Evolutionary conservation across 768 basidiomycete species (phyloP).

Genomic region (Termitomyces sp.): DNA sequence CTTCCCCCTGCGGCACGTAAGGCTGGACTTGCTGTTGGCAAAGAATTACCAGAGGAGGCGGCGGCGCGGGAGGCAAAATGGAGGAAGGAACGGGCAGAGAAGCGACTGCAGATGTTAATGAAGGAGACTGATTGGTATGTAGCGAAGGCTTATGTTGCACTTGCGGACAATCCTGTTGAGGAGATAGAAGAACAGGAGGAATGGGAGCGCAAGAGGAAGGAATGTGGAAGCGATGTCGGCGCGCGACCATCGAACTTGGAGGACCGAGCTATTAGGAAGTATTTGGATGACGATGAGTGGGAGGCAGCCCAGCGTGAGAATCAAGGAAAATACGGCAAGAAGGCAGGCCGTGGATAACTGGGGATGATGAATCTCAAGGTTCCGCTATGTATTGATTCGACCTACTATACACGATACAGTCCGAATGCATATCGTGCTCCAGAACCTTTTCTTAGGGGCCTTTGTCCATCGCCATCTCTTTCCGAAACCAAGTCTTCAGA

Average conservation of each 20-base stretch:
- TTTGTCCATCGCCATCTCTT: slow-evolving; percentile 30
- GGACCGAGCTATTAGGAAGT: slow-evolving; percentile 47
- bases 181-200: slow-evolving; percentile 23
- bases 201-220: slow-evolving; percentile 20
- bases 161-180: slow-evolving; percentile 43
- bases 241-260: slow-evolving; percentile 26
- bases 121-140: slow-evolving; percentile 67
- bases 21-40: slow-evolving; percentile 14
- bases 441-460: slow-evolving; percentile 4
- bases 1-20: slow-evolving; percentile 41
- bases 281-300: slow-evolving; percentile 70
- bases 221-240: background rate
- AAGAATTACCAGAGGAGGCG: slow-evolving; percentile 19
- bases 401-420: background rate
- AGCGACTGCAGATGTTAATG: slow-evolving; percentile 54
- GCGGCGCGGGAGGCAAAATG: slow-evolving; percentile 35
- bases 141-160: slow-evolving; percentile 63
- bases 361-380: background rate
- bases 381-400: background rate
- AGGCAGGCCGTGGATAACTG: background rate
- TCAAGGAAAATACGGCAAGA: slow-evolving; percentile 2
- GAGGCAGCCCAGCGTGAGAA: slow-evolving; percentile 30
- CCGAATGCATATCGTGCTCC: background rate
- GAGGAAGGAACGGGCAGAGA: slow-evolving; percentile 51
- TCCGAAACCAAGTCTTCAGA: slow-evolving; percentile 32